phyloP scores from a whole-genome alignment of 352 stramenopile species.

The Globisporangium lucens region DNA sequence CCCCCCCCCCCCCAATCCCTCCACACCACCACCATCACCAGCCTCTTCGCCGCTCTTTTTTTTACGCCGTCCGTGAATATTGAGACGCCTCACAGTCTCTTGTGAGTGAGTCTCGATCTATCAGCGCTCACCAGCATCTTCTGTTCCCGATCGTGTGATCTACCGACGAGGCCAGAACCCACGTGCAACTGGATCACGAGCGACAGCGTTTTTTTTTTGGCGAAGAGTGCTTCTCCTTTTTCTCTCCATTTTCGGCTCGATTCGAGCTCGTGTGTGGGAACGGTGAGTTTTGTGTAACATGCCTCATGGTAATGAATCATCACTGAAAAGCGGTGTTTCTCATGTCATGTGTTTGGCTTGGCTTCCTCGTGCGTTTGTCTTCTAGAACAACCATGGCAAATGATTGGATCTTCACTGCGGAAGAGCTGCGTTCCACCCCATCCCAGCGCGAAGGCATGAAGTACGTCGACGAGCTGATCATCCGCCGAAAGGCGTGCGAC shows the following conservation, averaged over 20 bases:
- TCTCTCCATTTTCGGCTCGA: background rate
- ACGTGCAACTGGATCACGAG: background rate
- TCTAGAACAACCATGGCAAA: conserved; percentile 30
- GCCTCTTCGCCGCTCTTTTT: conserved; percentile 11
- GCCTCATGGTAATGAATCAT: conserved; percentile 1
- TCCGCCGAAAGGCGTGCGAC: conserved; percentile 72
- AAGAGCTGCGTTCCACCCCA: conserved; percentile 60
- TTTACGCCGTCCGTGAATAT: conserved; percentile 7
- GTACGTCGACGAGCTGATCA: conserved; percentile 63
- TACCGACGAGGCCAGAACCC: background rate
- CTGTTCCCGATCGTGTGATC: background rate
- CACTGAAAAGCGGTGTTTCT: background rate
- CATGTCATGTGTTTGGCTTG: background rate
- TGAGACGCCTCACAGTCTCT: background rate
- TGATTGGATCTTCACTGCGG: conserved; percentile 80
- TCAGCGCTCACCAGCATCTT: background rate
- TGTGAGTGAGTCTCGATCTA: conserved; percentile 2
- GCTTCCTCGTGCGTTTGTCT: background rate
- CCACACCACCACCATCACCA: background rate
- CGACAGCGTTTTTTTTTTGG: conserved; percentile 10
- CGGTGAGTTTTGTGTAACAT: conserved; percentile 3
- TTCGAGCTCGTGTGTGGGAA: background rate
- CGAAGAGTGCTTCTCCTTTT: conserved; percentile 1
- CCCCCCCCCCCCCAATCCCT: background rate
- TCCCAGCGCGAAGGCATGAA: conserved; percentile 79